Percentiles rank a stretch among this genome's conserved stretches.
These are phyloP conservation scores for Boletus pseudo-olivaceus DNA, from an alignment of 768 basidiomycete species.

Conservation along the genomic window DNA sequence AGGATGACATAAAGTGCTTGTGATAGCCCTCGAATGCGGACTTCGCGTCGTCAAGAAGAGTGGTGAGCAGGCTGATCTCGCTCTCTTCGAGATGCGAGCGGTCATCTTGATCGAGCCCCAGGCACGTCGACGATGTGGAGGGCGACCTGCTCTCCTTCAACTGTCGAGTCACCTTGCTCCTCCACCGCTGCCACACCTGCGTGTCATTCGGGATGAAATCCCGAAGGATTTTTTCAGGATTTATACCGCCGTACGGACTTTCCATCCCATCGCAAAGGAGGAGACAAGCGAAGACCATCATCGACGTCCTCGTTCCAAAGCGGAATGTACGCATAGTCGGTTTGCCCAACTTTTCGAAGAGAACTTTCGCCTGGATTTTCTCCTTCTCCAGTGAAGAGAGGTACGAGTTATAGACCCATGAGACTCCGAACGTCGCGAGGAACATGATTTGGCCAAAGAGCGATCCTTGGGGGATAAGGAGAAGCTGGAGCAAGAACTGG, in stretches of 20 bases:
- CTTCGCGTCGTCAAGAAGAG: conserved; percentile 16
- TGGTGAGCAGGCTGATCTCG: conserved; percentile 12
- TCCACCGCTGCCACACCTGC: conserved; percentile 24
- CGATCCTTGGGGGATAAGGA: conserved; percentile 33
- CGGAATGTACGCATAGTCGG: conserved; percentile 19
- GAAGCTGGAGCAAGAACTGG: conserved; percentile 34
- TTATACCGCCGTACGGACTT: conserved; percentile 6
- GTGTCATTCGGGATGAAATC: conserved; percentile 25
- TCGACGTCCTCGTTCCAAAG: conserved; percentile 22
- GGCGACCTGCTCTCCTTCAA: conserved; percentile 6
- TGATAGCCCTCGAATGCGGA: conserved; percentile 20
- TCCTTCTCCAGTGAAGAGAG: conserved; percentile 37
- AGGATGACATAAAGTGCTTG: not conserved
- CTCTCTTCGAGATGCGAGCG: conserved; percentile 1
- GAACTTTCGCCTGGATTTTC: conserved; percentile 22
- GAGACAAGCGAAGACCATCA: conserved; percentile 24
- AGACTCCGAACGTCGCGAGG: conserved; percentile 28
- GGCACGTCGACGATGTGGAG: not conserved
- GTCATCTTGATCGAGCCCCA: conserved; percentile 11
- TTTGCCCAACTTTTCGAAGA: conserved; percentile 13
- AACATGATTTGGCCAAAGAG: conserved; percentile 38
- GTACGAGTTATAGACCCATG: conserved; percentile 36
- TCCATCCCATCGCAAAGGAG: conserved; percentile 25
- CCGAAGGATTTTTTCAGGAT: conserved; percentile 16
- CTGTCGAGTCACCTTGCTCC: conserved; percentile 19